Base-by-base conservation (phyloP, 2,329 filamentous ascomycete genomes). In the Talaromyces sp. region DNA sequence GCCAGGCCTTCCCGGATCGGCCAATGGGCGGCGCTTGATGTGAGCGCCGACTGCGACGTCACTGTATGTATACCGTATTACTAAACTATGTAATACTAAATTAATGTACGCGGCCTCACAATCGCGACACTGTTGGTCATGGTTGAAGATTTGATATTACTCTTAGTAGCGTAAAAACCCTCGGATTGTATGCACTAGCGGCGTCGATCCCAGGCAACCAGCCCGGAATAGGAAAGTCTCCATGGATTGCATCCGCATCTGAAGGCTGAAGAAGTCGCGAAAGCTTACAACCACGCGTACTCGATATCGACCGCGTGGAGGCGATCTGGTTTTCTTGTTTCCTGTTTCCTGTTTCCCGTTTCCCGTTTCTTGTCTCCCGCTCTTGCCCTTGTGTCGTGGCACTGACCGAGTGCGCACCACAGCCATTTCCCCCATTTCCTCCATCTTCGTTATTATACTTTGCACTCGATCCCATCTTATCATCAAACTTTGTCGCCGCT, bases 401-500 rank as follows among this genome's bases (percentile, higher is more conserved):
- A 3, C 33, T 34, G 33, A 4, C 33, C 10, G 33, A 12, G 23
- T 1, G 23, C 23, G 23, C 23, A 23, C 23, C 23, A 23, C 23
- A 23, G 23, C 23, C 23, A 23, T 23, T 23, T 23, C 23, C 23
- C 23, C 23, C 23, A 23, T 23, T 23, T 23, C 23, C 23, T 23
- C 23, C 23, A 23, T 23, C 23, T 23, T 23, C 23, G 23, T 33
- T 33, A 9, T 7, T 34, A 34, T 34, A 7, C 31, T 9, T 5
- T 7, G 16, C 18, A 51, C 4, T 23, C n/a, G 28, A 44, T 16
- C 40, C 23, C 23, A 23, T 23, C 23, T 44, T n/a, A 30, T 28
- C 50, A 9, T 51, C 50, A 18, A 53, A 53, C 16, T 53, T 31
- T 56, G 31, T 42, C 54, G 54, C 54, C 54, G 54, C 54, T 56